Evolutionary conservation across 257 asterid species (phyloP), one percentile per base, ranked within the genome.

Genomic region (Nicotiana noctiflora): DNA sequence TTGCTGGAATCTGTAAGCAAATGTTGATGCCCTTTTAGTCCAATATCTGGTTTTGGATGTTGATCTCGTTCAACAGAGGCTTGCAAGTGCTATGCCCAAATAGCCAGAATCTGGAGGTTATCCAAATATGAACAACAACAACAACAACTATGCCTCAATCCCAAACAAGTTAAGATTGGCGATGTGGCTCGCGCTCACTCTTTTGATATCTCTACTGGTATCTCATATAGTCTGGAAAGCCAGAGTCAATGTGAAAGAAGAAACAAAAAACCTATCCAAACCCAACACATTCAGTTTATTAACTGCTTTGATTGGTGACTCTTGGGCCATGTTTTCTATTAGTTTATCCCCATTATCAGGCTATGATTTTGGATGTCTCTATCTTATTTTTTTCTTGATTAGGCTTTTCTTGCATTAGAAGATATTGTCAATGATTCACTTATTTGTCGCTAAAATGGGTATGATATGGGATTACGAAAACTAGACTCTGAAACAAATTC

Each of bases 41-140:
- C 34, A 70, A 6, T 70, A 40, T 70, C 77, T 19, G 59, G 59
- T 70, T 70, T 68, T 44, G 59, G 77, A 70, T 44, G 77, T 70
- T 44, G 77, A 70, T 70, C 77, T 70, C 13, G 23, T 70, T 70
- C 32, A 70, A 70, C 46, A 44, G 77, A 68, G 75, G 75, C 53
- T 66, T n/a, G 53, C 53, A 34, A 66, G 75, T n/a, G 34, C 59
- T 44, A 70, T 44, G 59, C 37, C 46, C 59, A 21, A 70, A 44
- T 70, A 70, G 59, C 13, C 59, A 1, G 21, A 29, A 70, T 10
- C 23, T 3, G 19, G 77, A 70, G 77, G 59, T 44, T 70, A 40
- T 21, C 77, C 59, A 4, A 70, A 19, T 19, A 44, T 44, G 77
- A 44, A 40, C 46, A 40, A 7, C 46, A 37, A 40, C 11, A 40